Evolutionary conservation across 495 filamentous ascomycete genomes (phyloP).

Genomic region (Aspergillus leporis): DNA sequence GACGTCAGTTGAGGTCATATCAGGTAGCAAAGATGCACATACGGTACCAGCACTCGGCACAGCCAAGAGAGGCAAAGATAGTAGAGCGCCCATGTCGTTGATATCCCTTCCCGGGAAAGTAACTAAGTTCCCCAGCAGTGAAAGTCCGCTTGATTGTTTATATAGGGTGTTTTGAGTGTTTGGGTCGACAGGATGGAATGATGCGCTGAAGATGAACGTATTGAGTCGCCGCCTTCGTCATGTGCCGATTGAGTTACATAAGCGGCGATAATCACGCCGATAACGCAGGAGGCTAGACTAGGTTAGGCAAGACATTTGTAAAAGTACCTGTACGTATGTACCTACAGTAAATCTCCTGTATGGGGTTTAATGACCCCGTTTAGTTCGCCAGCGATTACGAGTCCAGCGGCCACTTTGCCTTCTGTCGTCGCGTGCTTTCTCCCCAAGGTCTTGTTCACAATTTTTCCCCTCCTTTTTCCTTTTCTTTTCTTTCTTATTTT

Average conservation of each 20-base stretch:
- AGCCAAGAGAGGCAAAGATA: slow-evolving; percentile 86
- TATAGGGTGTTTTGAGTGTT: background rate
- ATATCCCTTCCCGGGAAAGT: background rate
- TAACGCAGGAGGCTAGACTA: background rate
- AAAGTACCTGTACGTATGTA: background rate
- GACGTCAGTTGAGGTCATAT: slow-evolving; percentile 24
- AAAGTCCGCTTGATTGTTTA: background rate
- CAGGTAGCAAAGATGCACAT: slow-evolving; percentile 34
- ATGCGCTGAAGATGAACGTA: slow-evolving; percentile 6
- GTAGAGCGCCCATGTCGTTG: slow-evolving; percentile 76
- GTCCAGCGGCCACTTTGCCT: slow-evolving; percentile 17
- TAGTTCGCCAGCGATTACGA: background rate
- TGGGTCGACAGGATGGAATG: background rate
- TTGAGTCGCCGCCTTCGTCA: slow-evolving; percentile 19
- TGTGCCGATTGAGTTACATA: slow-evolving; percentile 17
- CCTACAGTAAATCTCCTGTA: background rate
- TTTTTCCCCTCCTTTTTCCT: slow-evolving; percentile 2
- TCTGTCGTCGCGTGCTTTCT: slow-evolving; percentile 10
- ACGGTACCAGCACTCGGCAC: slow-evolving; percentile 85
- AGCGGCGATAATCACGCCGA: background rate
- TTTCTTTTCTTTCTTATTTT: background rate
- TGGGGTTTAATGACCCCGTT: background rate
- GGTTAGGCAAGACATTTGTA: background rate
- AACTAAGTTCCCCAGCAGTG: background rate
- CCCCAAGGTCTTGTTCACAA: slow-evolving; percentile 7